Conservation (phyloP, 768 basidiomycete species). For the Lentinus tigrinus region DNA sequence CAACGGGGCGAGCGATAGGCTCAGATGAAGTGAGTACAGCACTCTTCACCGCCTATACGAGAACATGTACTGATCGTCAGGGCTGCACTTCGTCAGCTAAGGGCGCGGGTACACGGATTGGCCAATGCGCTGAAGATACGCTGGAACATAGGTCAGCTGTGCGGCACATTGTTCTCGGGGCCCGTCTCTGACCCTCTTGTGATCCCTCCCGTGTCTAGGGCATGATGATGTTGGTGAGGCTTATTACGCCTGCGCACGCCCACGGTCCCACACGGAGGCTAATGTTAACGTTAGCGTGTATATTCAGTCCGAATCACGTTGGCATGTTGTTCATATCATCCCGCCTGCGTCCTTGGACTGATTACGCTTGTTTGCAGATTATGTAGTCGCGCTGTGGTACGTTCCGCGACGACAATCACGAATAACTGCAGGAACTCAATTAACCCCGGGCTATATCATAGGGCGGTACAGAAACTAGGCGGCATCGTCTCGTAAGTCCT, state of each 20-base stretch:
- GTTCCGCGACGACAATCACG: not conserved
- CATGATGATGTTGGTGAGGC: slow-evolving; percentile 40
- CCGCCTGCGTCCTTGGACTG: not conserved
- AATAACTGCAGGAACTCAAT: slow-evolving; percentile 7
- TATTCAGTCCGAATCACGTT: slow-evolving; percentile 12
- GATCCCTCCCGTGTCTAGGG: slow-evolving; percentile 23
- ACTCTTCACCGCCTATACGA: not conserved
- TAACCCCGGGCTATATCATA: slow-evolving; percentile 16
- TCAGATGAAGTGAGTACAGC: slow-evolving; percentile 36
- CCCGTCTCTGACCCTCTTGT: no score
- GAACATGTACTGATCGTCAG: not conserved
- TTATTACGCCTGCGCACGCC: no score
- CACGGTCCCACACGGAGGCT: slow-evolving; percentile 28
- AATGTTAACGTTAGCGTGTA: not conserved
- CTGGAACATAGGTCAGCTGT: slow-evolving; percentile 34
- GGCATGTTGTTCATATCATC: not conserved
- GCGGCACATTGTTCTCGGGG: not conserved
- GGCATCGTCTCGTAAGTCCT: slow-evolving; percentile 22
- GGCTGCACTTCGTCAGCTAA: slow-evolving; percentile 27
- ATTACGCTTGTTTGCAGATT: not conserved
- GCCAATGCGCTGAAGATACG: slow-evolving; percentile 37
- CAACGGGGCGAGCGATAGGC: slow-evolving; percentile 34
- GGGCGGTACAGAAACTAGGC: slow-evolving; percentile 27
- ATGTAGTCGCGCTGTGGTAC: not conserved
- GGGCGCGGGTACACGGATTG: slow-evolving; percentile 35